Base-by-base conservation (phyloP, 257 asterid species). In the Parsonsia alboflavescens region DNA sequence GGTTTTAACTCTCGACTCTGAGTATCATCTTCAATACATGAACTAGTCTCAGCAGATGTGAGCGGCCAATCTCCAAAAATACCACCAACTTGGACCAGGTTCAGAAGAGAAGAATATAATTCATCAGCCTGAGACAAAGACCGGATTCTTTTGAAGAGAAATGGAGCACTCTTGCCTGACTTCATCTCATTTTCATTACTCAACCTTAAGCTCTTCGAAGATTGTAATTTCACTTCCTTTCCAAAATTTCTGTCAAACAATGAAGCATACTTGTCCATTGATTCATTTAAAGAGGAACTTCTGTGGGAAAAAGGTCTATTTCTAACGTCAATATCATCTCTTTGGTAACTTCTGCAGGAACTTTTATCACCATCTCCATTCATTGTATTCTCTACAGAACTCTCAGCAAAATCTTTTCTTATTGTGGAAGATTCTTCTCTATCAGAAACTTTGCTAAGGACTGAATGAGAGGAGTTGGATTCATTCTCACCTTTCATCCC, bases 181-280 rank as follows among this genome's bases (percentile, higher is more conserved):
- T 67, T 75, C 10, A 39, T 70, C 58, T 81, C 93, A 36, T 82
- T 45, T 70, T 89, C 96, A 19, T 81, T 84, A 39, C 83, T 65
- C 48, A 87, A 58, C 82, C 76, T 91, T 80, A 93, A 86, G 88
- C 97, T 93, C 85, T 65, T 86, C 1, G 91, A 89, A 19, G 82
- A 28, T 61, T 70, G 75, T 77, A 85, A 61, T 71, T 79, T 81
- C 22, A 65, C 77, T 9, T 88, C 85, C 77, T 68, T 76, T 33
- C 74, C 73, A 7, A 44, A 71, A 81, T 71, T 80, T 70, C 78
- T 84, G 61, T 80, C 89, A 76, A 86, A 85, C 69, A 93, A 71
- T 53, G 76, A 80, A 39, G 87, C 73, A 80, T 91, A 93, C 73
- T 81, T 89, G 42, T 81, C 89, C 49, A 88, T 28, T 10, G 95